Evolutionary conservation across 306 rosid genomes (phyloP).

Genomic region (Prunus mira): DNA sequence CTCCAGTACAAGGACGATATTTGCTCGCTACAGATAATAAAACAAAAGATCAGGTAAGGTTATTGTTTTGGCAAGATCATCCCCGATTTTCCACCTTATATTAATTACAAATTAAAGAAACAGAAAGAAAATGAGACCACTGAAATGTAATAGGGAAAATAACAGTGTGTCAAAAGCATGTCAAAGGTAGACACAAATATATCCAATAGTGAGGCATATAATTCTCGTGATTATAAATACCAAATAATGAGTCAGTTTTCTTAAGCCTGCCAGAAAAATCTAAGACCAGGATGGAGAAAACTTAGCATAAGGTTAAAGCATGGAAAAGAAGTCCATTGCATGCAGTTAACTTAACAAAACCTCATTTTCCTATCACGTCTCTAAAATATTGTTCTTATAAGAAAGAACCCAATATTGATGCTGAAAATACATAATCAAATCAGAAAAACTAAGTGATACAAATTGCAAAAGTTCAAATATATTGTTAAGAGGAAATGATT

Average conservation of each 20-base stretch:
- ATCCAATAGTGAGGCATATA: neutral
- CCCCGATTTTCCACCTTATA: neutral
- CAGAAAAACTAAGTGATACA: too few relatives aligned
- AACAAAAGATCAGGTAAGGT: constrained; percentile 19
- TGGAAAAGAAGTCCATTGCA: neutral
- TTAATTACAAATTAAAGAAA: too few relatives aligned
- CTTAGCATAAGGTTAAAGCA: neutral
- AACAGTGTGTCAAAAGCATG: neutral
- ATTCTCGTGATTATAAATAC: neutral
- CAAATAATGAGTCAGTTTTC: neutral
- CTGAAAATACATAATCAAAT: neutral
- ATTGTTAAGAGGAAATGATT: neutral
- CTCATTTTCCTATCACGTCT: neutral
- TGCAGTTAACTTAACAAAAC: neutral
- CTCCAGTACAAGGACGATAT: constrained; percentile 26
- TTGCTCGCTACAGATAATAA: constrained; percentile 38
- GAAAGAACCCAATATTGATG: neutral
- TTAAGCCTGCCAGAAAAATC: neutral
- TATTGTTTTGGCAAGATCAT: neutral
- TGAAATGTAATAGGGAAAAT: neutral
- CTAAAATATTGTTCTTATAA: too few relatives aligned
- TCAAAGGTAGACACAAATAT: neutral
- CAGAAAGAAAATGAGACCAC: neutral
- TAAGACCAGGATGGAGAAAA: neutral
- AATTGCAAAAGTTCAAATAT: too few relatives aligned